Evolutionary conservation across 129 eudicot species (phyloP).

Genomic region (Helianthus tuberosus): DNA sequence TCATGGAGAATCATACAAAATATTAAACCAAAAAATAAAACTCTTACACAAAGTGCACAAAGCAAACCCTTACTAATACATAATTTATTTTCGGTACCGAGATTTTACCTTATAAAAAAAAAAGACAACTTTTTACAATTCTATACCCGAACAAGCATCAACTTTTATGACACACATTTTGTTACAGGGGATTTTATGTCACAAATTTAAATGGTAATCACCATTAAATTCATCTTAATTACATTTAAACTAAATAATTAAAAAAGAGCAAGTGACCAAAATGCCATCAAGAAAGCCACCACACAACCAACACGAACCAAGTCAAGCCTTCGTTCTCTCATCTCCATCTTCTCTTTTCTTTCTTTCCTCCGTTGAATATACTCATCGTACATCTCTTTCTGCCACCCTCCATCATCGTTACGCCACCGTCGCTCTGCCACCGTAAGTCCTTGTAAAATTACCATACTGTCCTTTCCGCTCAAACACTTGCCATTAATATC

Average conservation of each 20-base stretch:
- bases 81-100: background rate
- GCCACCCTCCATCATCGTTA: conserved; percentile 9
- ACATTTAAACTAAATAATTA: background rate
- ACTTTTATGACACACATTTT: background rate
- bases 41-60: no score
- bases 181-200: background rate
- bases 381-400: conserved; percentile 19
- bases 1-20: no score
- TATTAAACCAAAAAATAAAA: no score
- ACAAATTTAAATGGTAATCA: background rate
- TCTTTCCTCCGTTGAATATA: conserved; percentile 14
- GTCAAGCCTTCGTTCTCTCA: conserved; percentile 24
- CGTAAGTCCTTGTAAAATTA: conserved; percentile 33
- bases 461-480: conserved; percentile 37
- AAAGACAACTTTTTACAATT: no score
- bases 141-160: background rate
- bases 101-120: no score
- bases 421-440: conserved; percentile 17
- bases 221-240: background rate
- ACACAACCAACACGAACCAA: conserved; percentile 21
- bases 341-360: conserved; percentile 19
- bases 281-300: conserved; percentile 23
- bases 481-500: conserved; percentile 33
- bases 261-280: conserved; percentile 27
- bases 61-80: background rate